These are phyloP conservation scores for Fusarium sp. DNA, from an alignment of 2,329 filamentous ascomycete species.

Conservation along the genomic window DNA sequence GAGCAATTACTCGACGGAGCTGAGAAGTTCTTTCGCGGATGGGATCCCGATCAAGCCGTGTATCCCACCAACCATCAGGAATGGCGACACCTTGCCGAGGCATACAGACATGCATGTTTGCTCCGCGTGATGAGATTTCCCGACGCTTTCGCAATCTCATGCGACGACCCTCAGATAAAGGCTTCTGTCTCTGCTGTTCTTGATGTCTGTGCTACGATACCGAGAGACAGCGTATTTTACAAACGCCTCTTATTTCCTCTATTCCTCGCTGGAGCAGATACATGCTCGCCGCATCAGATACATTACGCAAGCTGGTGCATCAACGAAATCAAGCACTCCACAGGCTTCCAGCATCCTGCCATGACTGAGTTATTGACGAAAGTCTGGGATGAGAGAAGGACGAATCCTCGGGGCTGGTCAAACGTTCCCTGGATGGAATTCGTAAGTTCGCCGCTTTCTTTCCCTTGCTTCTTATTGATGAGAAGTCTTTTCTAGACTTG, in stretches of 20 bases:
- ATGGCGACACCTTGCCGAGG: constrained; percentile 45
- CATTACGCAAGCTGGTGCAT: constrained; percentile 43
- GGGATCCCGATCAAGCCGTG: constrained; percentile 37
- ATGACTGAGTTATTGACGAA: constrained; percentile 42
- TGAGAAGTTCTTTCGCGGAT: constrained; percentile 41
- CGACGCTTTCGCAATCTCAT: constrained; percentile 39
- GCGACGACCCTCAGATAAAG: constrained; percentile 36
- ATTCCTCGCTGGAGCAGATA: constrained; percentile 44
- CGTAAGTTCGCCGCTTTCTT: constrained; percentile 15
- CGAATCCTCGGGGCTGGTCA: constrained; percentile 20
- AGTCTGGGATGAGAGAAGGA: constrained; percentile 40
- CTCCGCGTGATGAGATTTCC: constrained; percentile 43
- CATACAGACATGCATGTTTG: constrained; percentile 45
- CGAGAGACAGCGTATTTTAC: constrained; percentile 39
- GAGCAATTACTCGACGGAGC: constrained; percentile 23
- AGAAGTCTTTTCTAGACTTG: constrained; percentile 12
- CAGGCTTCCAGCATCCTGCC: constrained; percentile 40
- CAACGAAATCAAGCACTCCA: constrained; percentile 38
- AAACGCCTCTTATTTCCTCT: constrained; percentile 45
- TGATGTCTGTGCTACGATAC: constrained; percentile 38
- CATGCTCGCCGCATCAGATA: constrained; percentile 36
- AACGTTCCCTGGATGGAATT: constrained; percentile 47
- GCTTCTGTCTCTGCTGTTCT: constrained; percentile 40
- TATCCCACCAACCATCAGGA: constrained; percentile 44
- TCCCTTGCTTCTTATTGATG: neutral